phyloP scores from a whole-genome alignment of 306 rosid species.

The Bauhinia variegata region DNA sequence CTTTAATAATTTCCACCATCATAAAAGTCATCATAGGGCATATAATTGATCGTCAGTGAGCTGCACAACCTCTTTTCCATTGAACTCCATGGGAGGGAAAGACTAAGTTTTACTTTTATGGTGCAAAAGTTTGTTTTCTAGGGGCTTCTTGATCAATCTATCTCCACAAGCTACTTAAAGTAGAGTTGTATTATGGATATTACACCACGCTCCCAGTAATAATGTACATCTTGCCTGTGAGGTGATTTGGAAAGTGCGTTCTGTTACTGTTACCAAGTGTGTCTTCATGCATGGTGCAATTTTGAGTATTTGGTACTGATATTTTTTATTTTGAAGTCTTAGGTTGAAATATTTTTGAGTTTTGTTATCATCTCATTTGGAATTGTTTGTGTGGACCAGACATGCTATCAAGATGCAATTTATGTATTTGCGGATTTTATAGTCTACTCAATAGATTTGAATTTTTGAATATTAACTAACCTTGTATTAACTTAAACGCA shows the following conservation, averaged over 20 bases:
- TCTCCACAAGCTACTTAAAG: background rate
- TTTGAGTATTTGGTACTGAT: background rate
- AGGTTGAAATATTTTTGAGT: too few relatives aligned
- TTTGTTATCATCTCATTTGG: background rate
- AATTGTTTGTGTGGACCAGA: constrained; percentile 19
- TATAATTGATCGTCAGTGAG: too few relatives aligned
- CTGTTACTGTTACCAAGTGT: background rate
- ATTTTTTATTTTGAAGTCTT: too few relatives aligned
- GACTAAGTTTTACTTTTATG: background rate
- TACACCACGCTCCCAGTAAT: too few relatives aligned
- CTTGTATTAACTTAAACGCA: constrained; percentile 41
- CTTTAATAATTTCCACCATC: background rate
- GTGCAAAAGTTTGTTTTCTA: constrained; percentile 21
- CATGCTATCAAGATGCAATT: constrained; percentile 13
- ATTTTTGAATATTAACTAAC: constrained; percentile 11
- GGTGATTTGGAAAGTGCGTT: background rate
- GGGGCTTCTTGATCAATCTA: constrained; percentile 15
- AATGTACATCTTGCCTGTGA: too few relatives aligned
- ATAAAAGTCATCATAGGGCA: too few relatives aligned
- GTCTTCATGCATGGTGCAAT: constrained; percentile 14
- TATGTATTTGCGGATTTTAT: constrained; percentile 18
- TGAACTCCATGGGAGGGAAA: constrained; percentile 19
- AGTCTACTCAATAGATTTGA: background rate
- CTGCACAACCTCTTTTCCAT: constrained; percentile 1
- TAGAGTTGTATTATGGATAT: background rate